A percentile compares a stretch with the other conserved stretches of the same genome.
These are phyloP conservation scores for Chrysanthemum seticuspe DNA, from an alignment of 129 eudicot species.

Conservation along the genomic window DNA sequence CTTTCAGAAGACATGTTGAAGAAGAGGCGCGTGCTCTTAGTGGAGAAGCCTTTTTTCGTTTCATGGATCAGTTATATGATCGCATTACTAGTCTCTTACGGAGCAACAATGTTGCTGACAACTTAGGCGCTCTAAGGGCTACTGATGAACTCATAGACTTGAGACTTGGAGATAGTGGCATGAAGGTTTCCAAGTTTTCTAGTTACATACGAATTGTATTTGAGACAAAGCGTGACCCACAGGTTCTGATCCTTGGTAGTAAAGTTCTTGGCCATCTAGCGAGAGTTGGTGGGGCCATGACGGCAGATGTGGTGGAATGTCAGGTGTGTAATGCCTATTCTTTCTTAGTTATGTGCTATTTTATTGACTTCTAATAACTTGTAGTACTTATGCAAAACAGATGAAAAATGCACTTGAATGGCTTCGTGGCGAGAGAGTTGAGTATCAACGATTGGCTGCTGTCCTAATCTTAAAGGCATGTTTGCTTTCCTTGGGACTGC, in stretches of 20 bases:
- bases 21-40: conserved; percentile 89
- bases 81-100: conserved; percentile 71
- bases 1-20: conserved; percentile 74
- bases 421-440: conserved; percentile 90
- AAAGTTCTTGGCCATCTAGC: conserved; percentile 95
- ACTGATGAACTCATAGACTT: conserved; percentile 88
- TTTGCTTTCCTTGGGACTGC: conserved; percentile 9
- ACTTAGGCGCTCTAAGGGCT: conserved; percentile 94
- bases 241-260: conserved; percentile 77
- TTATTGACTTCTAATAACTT: conserved; percentile 5
- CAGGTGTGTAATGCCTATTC: conserved; percentile 48
- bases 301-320: conserved; percentile 96
- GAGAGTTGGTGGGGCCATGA: conserved; percentile 95
- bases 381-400: conserved; percentile 36
- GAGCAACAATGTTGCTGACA: conserved; percentile 81
- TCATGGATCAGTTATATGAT: conserved; percentile 92
- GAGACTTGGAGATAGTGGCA: conserved; percentile 85
- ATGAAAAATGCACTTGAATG: conserved; percentile 82
- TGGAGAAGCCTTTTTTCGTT: conserved; percentile 91
- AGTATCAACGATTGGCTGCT: conserved; percentile 92
- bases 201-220: conserved; percentile 81
- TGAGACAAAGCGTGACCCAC: conserved; percentile 86
- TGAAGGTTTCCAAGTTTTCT: conserved; percentile 82
- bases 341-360: not conserved
- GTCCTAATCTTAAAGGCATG: conserved; percentile 84